Evolutionary conservation across 768 basidiomycete species (phyloP).

Genomic region (Leucocoprinus leucothites): DNA sequence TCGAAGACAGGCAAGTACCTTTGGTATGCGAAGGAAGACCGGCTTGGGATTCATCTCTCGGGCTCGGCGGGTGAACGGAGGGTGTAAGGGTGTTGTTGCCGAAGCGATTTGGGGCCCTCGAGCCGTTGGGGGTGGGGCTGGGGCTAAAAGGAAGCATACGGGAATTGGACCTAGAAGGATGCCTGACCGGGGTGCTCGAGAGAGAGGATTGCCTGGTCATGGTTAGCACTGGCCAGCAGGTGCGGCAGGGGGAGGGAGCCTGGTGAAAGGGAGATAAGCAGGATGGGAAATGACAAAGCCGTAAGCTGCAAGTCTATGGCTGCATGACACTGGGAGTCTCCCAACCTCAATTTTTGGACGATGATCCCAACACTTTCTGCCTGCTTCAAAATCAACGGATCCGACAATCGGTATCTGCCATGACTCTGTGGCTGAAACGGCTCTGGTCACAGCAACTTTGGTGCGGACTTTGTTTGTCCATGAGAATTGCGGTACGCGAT

Average conservation of each 20-base stretch:
- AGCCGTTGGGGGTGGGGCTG: too few species aligned
- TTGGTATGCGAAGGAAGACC: constrained; percentile 3
- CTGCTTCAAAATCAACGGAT: constrained; percentile 11
- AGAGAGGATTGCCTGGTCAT: constrained; percentile 10
- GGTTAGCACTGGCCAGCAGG: constrained; percentile 11
- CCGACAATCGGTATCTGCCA: constrained; percentile 4
- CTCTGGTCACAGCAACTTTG: background rate
- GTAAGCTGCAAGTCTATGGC: constrained; percentile 1
- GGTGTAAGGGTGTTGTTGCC: background rate
- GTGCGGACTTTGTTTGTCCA: background rate
- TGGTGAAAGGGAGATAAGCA: constrained; percentile 6
- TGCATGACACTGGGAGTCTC: constrained; percentile 2
- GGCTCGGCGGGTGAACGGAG: background rate
- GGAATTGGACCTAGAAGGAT: background rate
- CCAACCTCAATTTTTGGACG: background rate
- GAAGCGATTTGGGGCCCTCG: background rate
- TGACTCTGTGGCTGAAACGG: constrained; percentile 7
- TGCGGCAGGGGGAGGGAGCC: background rate
- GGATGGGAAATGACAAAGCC: constrained; percentile 12
- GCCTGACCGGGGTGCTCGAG: constrained; percentile 2
- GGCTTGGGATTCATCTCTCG: background rate
- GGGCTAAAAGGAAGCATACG: background rate
- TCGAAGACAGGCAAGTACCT: background rate
- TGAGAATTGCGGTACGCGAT: constrained; percentile 1
- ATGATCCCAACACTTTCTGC: constrained; percentile 7